phyloP scores from a whole-genome alignment of 176 grass and related monocot species.

The Lolium perenne region DNA sequence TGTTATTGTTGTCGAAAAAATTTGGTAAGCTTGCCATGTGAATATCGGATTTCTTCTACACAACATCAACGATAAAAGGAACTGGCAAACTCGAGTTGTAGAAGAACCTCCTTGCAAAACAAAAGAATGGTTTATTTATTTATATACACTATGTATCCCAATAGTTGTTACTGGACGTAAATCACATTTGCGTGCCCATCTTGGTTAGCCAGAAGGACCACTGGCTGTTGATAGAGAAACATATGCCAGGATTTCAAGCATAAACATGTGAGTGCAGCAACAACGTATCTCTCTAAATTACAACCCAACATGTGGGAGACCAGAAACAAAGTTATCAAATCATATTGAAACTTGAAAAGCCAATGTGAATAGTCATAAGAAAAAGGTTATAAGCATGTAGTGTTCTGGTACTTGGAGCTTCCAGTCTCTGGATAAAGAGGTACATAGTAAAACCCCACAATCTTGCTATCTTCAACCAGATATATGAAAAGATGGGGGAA shows the following conservation, averaged over 20 bases:
- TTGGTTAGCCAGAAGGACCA: neutral
- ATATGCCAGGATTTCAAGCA: neutral
- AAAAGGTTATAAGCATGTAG: neutral
- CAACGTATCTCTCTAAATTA: neutral
- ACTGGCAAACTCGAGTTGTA: conserved; percentile 29
- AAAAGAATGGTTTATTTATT: too few species aligned
- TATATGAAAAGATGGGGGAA: conserved; percentile 60
- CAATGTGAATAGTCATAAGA: neutral
- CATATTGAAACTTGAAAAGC: neutral
- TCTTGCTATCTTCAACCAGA: conserved; percentile 53
- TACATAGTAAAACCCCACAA: conserved; percentile 45
- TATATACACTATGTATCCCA: too few species aligned
- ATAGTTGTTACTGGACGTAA: neutral
- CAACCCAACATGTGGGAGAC: neutral
- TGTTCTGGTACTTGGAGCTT: conserved; percentile 17
- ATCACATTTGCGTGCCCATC: neutral
- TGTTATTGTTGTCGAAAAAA: neutral
- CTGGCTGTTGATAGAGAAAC: neutral
- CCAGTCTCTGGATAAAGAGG: conserved; percentile 25
- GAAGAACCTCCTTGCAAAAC: neutral
- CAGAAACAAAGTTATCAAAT: neutral
- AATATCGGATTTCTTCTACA: neutral
- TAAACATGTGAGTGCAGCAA: conserved; percentile 28
- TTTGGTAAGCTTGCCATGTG: neutral
- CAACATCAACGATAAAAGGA: conserved; percentile 10